Evolutionary conservation across 129 eudicot species (phyloP).

Genomic region (Ambrosia artemisiifolia): DNA sequence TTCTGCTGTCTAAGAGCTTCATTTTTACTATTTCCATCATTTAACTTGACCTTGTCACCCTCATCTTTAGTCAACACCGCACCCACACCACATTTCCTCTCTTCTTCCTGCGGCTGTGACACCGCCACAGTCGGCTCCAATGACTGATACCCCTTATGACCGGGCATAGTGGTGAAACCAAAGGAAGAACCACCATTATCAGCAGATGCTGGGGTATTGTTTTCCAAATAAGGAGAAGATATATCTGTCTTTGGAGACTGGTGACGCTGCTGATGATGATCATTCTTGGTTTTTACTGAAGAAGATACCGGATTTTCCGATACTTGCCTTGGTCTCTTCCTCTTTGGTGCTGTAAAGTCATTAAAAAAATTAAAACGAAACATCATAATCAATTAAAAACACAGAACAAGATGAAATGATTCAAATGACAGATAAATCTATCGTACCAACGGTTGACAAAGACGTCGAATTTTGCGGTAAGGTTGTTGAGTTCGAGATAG

Average conservation of each 20-base stretch:
- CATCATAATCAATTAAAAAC: not conserved
- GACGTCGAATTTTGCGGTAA: conserved; percentile 26
- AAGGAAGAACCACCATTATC: conserved; percentile 17
- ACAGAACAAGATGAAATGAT: not conserved
- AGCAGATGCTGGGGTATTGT: conserved; percentile 46
- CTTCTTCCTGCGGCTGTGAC: conserved; percentile 35
- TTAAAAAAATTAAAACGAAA: not conserved
- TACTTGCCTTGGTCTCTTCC: conserved; percentile 80
- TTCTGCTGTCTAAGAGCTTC: conserved; percentile 54
- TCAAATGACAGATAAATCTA: conserved; percentile 8
- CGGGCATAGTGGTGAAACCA: conserved; percentile 40
- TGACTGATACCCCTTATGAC: conserved; percentile 14
- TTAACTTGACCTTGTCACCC: conserved; percentile 39
- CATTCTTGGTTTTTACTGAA: conserved; percentile 48
- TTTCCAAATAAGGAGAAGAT: conserved; percentile 56
- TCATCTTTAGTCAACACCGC: conserved; percentile 39
- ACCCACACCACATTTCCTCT: conserved; percentile 35
- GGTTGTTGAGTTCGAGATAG: conserved; percentile 46
- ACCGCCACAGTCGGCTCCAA: conserved; percentile 39
- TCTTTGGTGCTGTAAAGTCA: conserved; percentile 67
- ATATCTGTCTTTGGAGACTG: conserved; percentile 55
- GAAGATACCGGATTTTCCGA: conserved; percentile 48
- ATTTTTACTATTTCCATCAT: conserved; percentile 23
- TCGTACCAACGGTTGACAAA: conserved; percentile 41
- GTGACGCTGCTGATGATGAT: conserved; percentile 55